phyloP scores from a whole-genome alignment of 2,329 filamentous ascomycete genomes.

The Hyphodiscus sp. region DNA sequence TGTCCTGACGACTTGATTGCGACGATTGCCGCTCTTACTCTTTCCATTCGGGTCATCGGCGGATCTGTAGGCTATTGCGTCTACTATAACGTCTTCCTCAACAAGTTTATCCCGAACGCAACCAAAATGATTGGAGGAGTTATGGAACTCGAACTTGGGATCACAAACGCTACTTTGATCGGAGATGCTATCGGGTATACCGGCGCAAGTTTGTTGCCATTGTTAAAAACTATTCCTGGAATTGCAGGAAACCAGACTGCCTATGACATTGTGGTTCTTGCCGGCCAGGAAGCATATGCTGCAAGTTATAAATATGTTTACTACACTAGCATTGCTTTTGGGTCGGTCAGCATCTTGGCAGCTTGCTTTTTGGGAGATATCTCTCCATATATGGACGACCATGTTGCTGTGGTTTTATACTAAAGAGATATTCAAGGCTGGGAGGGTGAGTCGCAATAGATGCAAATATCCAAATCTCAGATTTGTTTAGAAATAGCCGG shows the following conservation, averaged over 20 bases:
- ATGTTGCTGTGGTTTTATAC: slow-evolving; percentile 8
- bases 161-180: slow-evolving; percentile 36
- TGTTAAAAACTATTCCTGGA: slow-evolving; percentile 25
- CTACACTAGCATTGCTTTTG: slow-evolving; percentile 52
- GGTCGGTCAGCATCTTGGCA: slow-evolving; percentile 45
- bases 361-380: slow-evolving; percentile 54
- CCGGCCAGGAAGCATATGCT: slow-evolving; percentile 35
- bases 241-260: slow-evolving; percentile 42
- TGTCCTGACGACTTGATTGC: slow-evolving; percentile 65
- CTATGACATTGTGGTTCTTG: slow-evolving; percentile 43
- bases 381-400: slow-evolving; percentile 35
- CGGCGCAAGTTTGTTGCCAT: slow-evolving; percentile 32
- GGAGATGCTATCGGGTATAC: slow-evolving; percentile 37
- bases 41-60: slow-evolving; percentile 63
- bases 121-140: slow-evolving; percentile 15
- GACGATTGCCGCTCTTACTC: slow-evolving; percentile 60
- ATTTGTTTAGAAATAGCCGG: neutral
- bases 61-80: slow-evolving; percentile 59
- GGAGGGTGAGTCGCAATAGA: neutral
- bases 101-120: slow-evolving; percentile 32
- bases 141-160: slow-evolving; percentile 33
- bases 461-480: neutral
- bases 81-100: slow-evolving; percentile 48
- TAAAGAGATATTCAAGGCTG: neutral
- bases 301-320: slow-evolving; percentile 8